phyloP scores from a whole-genome alignment of 23 red algal species.

The Cyanidiococcus yangmingshanensis region DNA sequence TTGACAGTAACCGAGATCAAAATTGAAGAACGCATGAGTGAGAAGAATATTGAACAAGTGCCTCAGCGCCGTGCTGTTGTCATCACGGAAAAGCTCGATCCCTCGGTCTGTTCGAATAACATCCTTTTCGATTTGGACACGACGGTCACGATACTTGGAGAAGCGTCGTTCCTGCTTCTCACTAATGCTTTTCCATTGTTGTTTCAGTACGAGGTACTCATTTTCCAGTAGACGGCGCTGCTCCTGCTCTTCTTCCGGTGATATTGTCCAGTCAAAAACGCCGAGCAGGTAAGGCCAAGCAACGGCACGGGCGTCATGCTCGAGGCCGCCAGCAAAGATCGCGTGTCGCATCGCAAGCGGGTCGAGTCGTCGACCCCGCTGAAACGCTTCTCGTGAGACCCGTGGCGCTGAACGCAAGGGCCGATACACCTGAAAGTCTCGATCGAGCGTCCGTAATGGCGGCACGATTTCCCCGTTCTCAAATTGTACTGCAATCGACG shows the following conservation, averaged over 20 bases:
- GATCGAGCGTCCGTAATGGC: background rate
- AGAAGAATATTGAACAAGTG: constrained; percentile 59
- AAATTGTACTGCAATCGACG: background rate
- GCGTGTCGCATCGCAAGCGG: constrained; percentile 41
- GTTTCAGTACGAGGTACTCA: constrained; percentile 39
- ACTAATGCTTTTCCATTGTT: constrained; percentile 20
- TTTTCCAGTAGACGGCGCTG: constrained; percentile 11
- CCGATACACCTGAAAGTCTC: background rate
- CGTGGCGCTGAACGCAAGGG: background rate
- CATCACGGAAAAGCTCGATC: constrained; percentile 48
- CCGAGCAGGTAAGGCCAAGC: constrained; percentile 68
- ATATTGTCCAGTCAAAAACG: constrained; percentile 44
- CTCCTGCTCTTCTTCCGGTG: constrained; percentile 26
- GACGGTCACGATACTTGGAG: constrained; percentile 36
- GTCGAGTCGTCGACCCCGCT: constrained; percentile 28
- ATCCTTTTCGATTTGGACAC: constrained; percentile 85
- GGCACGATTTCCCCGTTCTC: constrained; percentile 3
- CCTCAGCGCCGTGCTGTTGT: constrained; percentile 19
- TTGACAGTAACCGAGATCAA: constrained; percentile 80
- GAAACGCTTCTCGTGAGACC: constrained; percentile 1
- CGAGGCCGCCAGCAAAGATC: constrained; percentile 72
- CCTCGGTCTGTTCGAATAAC: constrained; percentile 83
- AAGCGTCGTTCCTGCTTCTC: constrained; percentile 44
- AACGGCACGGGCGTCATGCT: constrained; percentile 25
- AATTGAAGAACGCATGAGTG: constrained; percentile 61